Evolutionary conservation across 495 filamentous ascomycete species (phyloP), one percentile per base, ranked within the genome.

Genomic region (Penicillium pancosmium): DNA sequence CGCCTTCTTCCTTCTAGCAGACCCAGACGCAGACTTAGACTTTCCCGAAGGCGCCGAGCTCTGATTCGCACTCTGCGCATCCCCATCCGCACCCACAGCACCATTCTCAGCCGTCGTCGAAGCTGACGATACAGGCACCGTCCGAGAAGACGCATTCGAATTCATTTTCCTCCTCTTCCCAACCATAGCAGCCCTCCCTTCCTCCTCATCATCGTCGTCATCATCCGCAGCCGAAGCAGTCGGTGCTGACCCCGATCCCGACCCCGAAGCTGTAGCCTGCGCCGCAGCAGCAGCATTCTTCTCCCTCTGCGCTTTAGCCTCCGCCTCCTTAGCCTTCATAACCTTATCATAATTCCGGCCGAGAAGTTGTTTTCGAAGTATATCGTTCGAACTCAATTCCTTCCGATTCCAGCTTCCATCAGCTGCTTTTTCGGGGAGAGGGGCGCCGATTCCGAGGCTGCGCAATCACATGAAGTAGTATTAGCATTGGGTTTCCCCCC

Each of bases 111-210:
- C 27, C 27, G 27, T 2, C 5, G 25, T 31, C 27, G 27, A 31
- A 8, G 27, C 23, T 23, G 23, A 23, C 23, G 23, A 23, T 23
- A 2, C 23, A 31, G 27, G 27, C 27, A 31, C 27, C 0, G 27
- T 9, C 27, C 27, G 27, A 31, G 27, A 31, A 31, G 27, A 31
- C 5, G 27, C 16, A 49, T 21, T 21, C 19, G 31, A 44, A 40
- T 40, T n/a, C 41, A 8, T 47, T 64, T 68, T 73, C 57, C 63
- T 68, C 66, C 81, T 84, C 52, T 63, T 73, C 38, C 75, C 81
- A 50, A 85, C 81, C 40, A 84, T 64, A 49, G 80, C 78, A 23
- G 82, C 77, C 56, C 86, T 73, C n/a, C 87, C 86, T 53, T 80
- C 75, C 21, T 88, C 85, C 27, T 89, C 86, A 43, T 86, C 85